Evolutionary conservation across 352 stramenopile species (phyloP), one percentile per base, ranked within the genome.

Genomic region (Saprolegnia parasitica): DNA sequence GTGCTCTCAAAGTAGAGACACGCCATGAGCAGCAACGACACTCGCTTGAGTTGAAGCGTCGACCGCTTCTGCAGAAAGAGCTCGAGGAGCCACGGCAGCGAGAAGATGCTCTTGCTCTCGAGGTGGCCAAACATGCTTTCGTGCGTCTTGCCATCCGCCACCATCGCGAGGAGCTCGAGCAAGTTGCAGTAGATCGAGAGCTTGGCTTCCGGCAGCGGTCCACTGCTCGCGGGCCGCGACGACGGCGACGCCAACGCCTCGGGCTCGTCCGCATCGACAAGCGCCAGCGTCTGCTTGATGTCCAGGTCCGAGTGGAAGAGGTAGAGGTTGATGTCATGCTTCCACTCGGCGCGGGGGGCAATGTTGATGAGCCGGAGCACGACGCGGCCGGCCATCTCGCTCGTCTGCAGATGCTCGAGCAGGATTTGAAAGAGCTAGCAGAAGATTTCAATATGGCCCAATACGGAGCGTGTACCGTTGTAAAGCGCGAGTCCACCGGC

Each of bases 121-220:
- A 70, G 35, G 26, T 70, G 63, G 6, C 63, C 63, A 24, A 61
- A 70, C 16, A 70, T 61, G 32, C 63, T 70, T 18, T 70, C 50
- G 35, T 70, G 54, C 10, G 63, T 62, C 54, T 52, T 61, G 23
- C 63, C 63, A 10, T 70, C 26, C 13, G 63, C 63, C 4, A 70
- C 63, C 24, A 70, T 60, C 42, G 42, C 54, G 6, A 70, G 21
- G 5, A 70, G 24, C 35, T 70, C 63, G 32, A 70, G 55, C 15
- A 61, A 20, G 40, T 70, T n/a, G 40, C 26, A 47, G 9, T 70
- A 26, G 29, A 61, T 62, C 24, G 63, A 16, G 11, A 61, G 29
- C 21, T 37, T 21, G 16, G 23, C 40, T 21, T 24, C 26, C 35
- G 52, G 20, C 13, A 60, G 3, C 24, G 52, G 35, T 9, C 29